Evolutionary conservation across 2,329 filamentous ascomycete genomes (phyloP).

Genomic region (Beauveria rudraprayagi): DNA sequence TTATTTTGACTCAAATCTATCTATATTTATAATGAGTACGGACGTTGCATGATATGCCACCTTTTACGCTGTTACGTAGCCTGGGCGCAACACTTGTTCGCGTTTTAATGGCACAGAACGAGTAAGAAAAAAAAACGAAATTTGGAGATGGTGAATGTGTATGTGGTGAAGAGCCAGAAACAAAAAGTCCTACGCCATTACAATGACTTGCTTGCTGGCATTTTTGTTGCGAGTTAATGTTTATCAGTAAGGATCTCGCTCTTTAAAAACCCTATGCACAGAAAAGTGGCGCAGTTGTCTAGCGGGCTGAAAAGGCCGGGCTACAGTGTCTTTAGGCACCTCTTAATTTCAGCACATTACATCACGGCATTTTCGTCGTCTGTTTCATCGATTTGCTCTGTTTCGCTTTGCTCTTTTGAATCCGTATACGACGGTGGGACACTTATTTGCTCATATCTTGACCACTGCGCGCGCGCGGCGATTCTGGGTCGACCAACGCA

Average conservation of each 20-base stretch:
- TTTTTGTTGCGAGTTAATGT: not conserved
- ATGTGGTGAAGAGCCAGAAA: too few relatives aligned
- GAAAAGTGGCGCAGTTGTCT: slow-evolving; percentile 6
- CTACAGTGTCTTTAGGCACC: not conserved
- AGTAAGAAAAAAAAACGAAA: too few relatives aligned
- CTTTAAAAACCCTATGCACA: not conserved
- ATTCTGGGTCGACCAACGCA: not conserved
- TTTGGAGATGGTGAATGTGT: too few relatives aligned
- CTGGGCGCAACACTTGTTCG: not conserved
- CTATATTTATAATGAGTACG: not conserved
- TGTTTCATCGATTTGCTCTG: not conserved
- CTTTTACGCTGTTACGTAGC: not conserved
- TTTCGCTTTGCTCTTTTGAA: not conserved
- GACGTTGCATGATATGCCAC: not conserved
- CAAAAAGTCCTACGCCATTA: not conserved
- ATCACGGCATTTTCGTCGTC: not conserved
- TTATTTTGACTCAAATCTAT: not conserved
- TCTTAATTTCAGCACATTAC: not conserved
- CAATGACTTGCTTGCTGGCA: not conserved
- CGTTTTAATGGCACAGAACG: too few relatives aligned
- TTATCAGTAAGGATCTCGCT: not conserved
- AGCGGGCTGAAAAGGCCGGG: not conserved
- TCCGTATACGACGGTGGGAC: not conserved
- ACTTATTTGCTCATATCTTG: not conserved
- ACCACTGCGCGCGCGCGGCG: not conserved